Percentiles rank a stretch among this genome's conserved stretches.
Evolutionary conservation across 176 grass and related monocot species (phyloP).

Genomic region (Bonia amplexicaulis): DNA sequence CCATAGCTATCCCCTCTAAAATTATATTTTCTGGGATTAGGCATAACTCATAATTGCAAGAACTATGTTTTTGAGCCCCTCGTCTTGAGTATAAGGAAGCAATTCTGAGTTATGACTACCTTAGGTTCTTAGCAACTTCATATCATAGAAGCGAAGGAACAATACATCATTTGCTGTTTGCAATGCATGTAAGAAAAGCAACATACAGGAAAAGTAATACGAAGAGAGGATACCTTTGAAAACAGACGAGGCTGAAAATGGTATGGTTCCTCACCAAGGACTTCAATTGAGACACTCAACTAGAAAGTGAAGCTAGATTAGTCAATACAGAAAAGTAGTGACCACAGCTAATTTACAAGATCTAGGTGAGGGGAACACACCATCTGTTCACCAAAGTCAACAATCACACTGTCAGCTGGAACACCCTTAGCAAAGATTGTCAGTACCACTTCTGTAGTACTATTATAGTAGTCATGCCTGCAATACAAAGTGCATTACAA

Average conservation of each 20-base stretch:
- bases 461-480: slow-evolving; percentile 84
- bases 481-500: slow-evolving; percentile 20
- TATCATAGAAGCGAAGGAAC: neutral
- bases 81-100: neutral
- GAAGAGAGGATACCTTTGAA: slow-evolving; percentile 42
- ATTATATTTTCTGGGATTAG: neutral
- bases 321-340: neutral
- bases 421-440: slow-evolving; percentile 79
- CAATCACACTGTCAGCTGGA: slow-evolving; percentile 49
- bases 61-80: neutral
- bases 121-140: neutral
- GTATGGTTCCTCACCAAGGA: slow-evolving; percentile 59
- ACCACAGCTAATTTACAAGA: neutral
- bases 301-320: slow-evolving; percentile 31
- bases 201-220: neutral
- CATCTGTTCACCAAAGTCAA: slow-evolving; percentile 94
- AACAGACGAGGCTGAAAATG: slow-evolving; percentile 76
- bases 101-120: neutral
- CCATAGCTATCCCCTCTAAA: neutral
- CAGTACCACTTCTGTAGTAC: slow-evolving; percentile 57
- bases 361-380: slow-evolving; percentile 38
- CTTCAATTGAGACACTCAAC: slow-evolving; percentile 69
- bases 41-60: neutral
- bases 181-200: neutral
- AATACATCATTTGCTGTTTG: neutral